Evolutionary conservation across 148 eudicot genomes (phyloP), one percentile per base, ranked within the genome.

Genomic region (Diospyros kaki): DNA sequence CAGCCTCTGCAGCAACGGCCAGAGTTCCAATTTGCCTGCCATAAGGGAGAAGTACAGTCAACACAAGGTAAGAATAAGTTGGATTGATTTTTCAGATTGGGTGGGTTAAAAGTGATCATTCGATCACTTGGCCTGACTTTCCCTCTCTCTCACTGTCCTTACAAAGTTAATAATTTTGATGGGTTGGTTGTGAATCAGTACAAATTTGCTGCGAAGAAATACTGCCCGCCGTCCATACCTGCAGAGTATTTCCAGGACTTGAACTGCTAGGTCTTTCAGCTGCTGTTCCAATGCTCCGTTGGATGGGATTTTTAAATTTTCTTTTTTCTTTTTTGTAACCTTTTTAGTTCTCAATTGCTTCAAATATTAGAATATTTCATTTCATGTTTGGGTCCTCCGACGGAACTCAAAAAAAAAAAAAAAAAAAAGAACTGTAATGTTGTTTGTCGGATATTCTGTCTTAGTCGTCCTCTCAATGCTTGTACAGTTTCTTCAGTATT

Each of bases 11-110:
- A 80, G 89, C 75, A 84, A 83, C 74, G 82, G 84, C 78, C 68
- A 72, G 28, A 81, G 61, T 73, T 90, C 96, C 52, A 87, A 89
- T 75, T 81, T 94, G 74, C 92, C 98, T 13, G 98, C 98, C 53
- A 86, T 94, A 74, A 86, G 92, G 64, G 97, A 92, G 77, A 94
- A 94, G 78, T 94, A 94, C 79, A 85, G 97, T 74, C 96, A 92
- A 54, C 97, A 94, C 62, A 94, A 94, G 91, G 98, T 94, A 75
- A 7, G 7, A 55, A 71, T 55, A 68, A 51, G n/a, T n/a, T n/a
- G n/a, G n/a, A n/a, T n/a, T n/a, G n/a, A n/a, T n/a, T n/a, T n/a
- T n/a, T n/a, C n/a, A n/a, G n/a, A n/a, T n/a, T n/a, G n/a, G n/a
- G n/a, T n/a, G n/a, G n/a, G n/a, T n/a, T n/a, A n/a, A n/a, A n/a